These are phyloP conservation scores for Passalora sequoiae DNA, from an alignment of 2,329 filamentous ascomycete genomes.

Conservation along the genomic window DNA sequence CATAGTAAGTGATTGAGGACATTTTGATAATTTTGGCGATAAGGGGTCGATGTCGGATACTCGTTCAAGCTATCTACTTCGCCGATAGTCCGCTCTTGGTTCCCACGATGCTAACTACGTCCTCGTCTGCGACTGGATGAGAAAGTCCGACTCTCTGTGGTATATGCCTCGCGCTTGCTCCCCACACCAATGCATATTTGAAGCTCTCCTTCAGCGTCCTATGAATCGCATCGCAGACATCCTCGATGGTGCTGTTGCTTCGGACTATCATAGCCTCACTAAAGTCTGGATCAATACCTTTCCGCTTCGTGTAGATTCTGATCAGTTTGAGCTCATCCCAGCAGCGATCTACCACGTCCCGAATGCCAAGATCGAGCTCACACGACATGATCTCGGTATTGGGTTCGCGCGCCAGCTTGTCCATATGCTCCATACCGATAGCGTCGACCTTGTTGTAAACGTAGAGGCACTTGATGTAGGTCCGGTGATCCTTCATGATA, in stretches of 20 bases:
- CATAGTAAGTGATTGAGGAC: no score
- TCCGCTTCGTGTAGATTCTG: conserved; percentile 91
- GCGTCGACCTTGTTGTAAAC: conserved; percentile 99
- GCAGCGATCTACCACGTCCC: conserved; percentile 88
- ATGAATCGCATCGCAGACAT: conserved; percentile 95
- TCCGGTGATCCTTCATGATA: conserved; percentile 98
- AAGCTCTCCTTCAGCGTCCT: conserved; percentile 94
- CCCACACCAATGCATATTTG: conserved; percentile 98
- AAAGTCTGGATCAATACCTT: conserved; percentile 86
- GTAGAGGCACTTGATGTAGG: conserved; percentile 91
- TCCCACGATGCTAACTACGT: conserved; percentile 61
- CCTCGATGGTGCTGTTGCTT: conserved; percentile 81
- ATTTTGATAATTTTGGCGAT: no score
- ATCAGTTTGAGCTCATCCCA: conserved; percentile 92
- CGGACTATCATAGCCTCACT: conserved; percentile 88
- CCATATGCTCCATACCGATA: conserved; percentile 87
- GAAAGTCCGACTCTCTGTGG: conserved; percentile 86
- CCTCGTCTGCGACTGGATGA: conserved; percentile 69
- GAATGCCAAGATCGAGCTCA: conserved; percentile 86
- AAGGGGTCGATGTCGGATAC: no score
- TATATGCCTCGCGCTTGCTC: conserved; percentile 87
- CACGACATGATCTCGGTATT: conserved; percentile 97
- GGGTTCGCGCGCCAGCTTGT: conserved; percentile 85
- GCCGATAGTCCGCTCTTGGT: conserved; percentile 35
- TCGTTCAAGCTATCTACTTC: conserved; percentile 10